Evolutionary conservation across 192 early-diverging fungal genomes (phyloP), one percentile per base, ranked within the genome.

Genomic region (Rhizoclosmatium sp.): DNA sequence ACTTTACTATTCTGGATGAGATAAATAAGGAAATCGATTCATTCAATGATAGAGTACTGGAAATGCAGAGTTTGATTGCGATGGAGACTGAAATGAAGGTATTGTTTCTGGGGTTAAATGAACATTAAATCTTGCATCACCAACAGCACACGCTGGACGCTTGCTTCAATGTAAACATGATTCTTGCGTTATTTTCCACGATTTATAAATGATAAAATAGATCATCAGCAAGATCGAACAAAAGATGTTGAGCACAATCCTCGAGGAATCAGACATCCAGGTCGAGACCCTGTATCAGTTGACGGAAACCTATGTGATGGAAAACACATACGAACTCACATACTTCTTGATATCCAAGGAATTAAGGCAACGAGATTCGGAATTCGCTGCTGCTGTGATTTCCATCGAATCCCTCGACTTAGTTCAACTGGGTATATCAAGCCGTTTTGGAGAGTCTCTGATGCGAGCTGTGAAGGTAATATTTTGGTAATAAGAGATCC

Each of bases 241-340:
- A 21, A 71, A 48, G 4, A n/a, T 59, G 31, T 39, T 71, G n/a
- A 71, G 1, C 3, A 0, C n/a, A 59, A 71, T 71, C 12, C 56
- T 51, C n/a, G 69, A 56, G 5, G 69, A 71, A n/a, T 4, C n/a
- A 14, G 69, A 71, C 2, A 71, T 71, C 31, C 4, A 45, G 4
- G 5, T 54, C n/a, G 56, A 59, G 4, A 46, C 23, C 12, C 40
- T 71, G 12, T 56, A 66, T 66, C 65, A 70, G 48, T 39, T 82
- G 59, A 74, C 71, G 46, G 82, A 83, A 78, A 72, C 78, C 19
- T 79, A 56, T 69, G 71, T 82, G 10, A 69, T 85, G 79, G 78
- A 82, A 40, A 80, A 83, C n/a, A 78, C 77, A 3, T 85, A 85
- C 47, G 84, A 85, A 66, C 69, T 85, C 16, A 66, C 80, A 0